Base-by-base conservation (phyloP, 352 stramenopile species). In the Globisporangium barbulae region DNA sequence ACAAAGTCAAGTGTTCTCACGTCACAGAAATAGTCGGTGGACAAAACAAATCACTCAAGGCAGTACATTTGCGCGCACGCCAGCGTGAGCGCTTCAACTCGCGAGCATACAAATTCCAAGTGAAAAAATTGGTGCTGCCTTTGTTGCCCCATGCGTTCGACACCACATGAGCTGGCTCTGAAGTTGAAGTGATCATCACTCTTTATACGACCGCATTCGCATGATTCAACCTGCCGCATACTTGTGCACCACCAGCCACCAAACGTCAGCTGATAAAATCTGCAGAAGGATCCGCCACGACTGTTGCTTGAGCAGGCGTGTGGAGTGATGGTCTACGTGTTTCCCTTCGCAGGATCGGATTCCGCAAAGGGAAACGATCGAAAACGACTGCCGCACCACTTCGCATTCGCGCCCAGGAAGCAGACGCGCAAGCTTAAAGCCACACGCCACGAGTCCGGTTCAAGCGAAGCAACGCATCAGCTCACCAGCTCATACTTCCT, bases 171-270 rank as follows among this genome's bases (percentile, higher is more conserved):
- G 42, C 42, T 48, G 42, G 42, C 42, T n/a, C 31, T 15, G 12
- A n/a, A 55, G 33, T 56, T 63, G 57, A 63, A 63, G 57, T 63
- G 42, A 56, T 45, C 57, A 33, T 63, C 31, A 41, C 21, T 55
- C 45, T 31, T 2, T 2, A 39, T 25, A 37, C 22, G 8, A 10
- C 17, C 37, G 37, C 19, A 22, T 48, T 48, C 15, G 19, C n/a
- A 9, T 39, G 22, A 33, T 22, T 4, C 19, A 44, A 7, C 33
- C 47, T 33, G 48, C 21, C 7, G 12, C 35, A 7, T 10, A 41
- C 15, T 41, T n/a, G n/a, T n/a, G n/a, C n/a, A n/a, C 10, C 35
- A 13, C 41, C 41, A 21, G 41, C 41, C 41, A 47, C 17, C 41
- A 47, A 47, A 22, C 6, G 41, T 47, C 41, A 21, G 19, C 45